Evolutionary conservation across 2,329 filamentous ascomycete genomes (phyloP), one percentile per base, ranked within the genome.

Genomic region (Sporothrix euskadiensis): DNA sequence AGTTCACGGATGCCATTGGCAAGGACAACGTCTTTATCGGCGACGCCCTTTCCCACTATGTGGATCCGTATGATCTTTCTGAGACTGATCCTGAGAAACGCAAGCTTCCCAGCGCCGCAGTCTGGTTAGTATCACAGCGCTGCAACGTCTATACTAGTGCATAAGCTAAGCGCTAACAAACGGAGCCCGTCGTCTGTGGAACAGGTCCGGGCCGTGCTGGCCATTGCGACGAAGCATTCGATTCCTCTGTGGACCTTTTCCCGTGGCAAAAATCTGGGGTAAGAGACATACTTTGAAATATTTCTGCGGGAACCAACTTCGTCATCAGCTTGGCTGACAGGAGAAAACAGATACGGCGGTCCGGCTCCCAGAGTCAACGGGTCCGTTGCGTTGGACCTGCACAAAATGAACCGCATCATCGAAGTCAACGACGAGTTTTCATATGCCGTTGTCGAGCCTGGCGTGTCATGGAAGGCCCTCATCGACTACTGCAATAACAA

Each of bases 351-450:
- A 12, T 87, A 87, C 73, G 85, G 85, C 14, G 85, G 85, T 4
- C 82, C 85, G 1, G 84, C 84, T 0, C 85, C 84, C 0, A 78
- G 83, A 7, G 80, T 85, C 16, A 82, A 80, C 1, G 85, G 84
- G 0, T 83, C 81, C 32, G 80, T 86, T 6, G 83, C 83, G 0
- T 75, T 87, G 22, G 83, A 86, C 74, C 78, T 86, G 1, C 83
- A 81, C 72, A 80, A 82, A 54, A 83, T 85, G 81, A 80, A 83
- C 75, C 81, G 80, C 73, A 80, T 85, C 73, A 76, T 84, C 63
- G 82, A 84, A 74, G 79, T 84, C 68, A 83, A 81, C 73, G 81
- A 80, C 30, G 79, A 83, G 57, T 82, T 83, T 54, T 79, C 81
- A 4, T 85, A 84, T 71, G 82, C 82, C n/a, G 81, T 84, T 10